Conservation (phyloP, 2,329 filamentous ascomycete genomes). For the Penicillium sp. region DNA sequence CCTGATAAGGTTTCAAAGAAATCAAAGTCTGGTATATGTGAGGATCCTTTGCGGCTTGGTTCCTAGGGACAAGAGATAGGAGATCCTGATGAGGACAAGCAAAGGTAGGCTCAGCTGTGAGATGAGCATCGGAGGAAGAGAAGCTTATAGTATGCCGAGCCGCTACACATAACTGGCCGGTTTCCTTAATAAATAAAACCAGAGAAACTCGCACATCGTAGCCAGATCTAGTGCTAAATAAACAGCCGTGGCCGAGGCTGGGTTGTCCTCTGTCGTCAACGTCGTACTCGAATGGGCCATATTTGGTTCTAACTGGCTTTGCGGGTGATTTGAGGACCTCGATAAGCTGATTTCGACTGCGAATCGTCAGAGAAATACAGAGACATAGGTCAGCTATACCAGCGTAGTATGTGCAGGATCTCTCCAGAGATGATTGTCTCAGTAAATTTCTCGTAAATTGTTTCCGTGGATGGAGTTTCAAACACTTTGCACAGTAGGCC, state of each 20-base stretch:
- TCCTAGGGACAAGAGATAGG: background rate
- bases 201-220: slow-evolving; percentile 3
- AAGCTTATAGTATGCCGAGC: slow-evolving; percentile 7
- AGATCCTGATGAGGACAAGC: slow-evolving; percentile 12
- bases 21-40: background rate
- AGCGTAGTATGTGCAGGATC: slow-evolving; percentile 8
- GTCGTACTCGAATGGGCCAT: slow-evolving; percentile 7
- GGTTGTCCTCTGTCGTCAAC: background rate
- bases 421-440: slow-evolving; percentile 5
- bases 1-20: too few species aligned
- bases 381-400: slow-evolving; percentile 16
- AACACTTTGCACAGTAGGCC: slow-evolving; percentile 18
- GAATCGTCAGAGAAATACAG: slow-evolving; percentile 15
- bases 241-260: slow-evolving; percentile 5
- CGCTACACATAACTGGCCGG: slow-evolving; percentile 6
- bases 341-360: slow-evolving; percentile 8
- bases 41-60: slow-evolving; percentile 2
- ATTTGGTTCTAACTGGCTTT: background rate
- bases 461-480: slow-evolving; percentile 16
- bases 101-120: slow-evolving; percentile 6
- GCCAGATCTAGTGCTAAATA: slow-evolving; percentile 1
- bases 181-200: slow-evolving; percentile 3
- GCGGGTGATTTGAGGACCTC: slow-evolving; percentile 10
- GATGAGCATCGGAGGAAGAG: background rate
- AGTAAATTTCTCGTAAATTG: background rate